phyloP scores from a whole-genome alignment of 129 eudicot genomes.

The Flaveria brownii region DNA sequence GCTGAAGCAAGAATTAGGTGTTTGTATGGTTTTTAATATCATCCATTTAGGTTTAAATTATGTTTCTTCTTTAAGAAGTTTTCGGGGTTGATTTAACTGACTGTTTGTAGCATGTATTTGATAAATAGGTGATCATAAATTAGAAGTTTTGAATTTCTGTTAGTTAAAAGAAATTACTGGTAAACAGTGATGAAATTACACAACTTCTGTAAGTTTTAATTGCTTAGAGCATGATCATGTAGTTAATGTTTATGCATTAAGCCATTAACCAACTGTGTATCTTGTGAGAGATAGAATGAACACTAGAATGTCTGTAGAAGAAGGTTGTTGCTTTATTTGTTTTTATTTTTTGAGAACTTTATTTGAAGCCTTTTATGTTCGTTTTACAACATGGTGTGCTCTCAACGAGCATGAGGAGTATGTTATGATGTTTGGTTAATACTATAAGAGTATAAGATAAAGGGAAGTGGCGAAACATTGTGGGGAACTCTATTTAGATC shows the following conservation, averaged over 20 bases:
- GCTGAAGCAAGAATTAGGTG: not conserved
- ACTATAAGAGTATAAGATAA: not conserved
- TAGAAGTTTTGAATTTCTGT: not conserved
- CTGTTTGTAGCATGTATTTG: constrained; percentile 5
- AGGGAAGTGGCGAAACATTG: not conserved
- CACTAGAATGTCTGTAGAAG: constrained; percentile 10
- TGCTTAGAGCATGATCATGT: constrained; percentile 18
- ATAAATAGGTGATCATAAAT: not conserved
- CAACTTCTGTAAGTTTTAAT: not conserved
- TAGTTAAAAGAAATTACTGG: not conserved
- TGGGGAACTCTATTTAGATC: not conserved
- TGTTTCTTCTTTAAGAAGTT: not conserved
- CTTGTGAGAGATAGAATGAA: constrained; percentile 4
- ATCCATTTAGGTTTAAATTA: too few relatives aligned
- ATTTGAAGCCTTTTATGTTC: not conserved
- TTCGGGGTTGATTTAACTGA: not conserved
- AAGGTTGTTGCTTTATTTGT: not conserved
- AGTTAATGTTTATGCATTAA: not conserved
- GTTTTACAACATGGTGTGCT: not conserved
- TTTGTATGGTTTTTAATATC: not conserved
- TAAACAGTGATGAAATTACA: constrained; percentile 15
- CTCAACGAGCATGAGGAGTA: not conserved
- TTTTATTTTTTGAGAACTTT: constrained; percentile 2
- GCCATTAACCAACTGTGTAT: not conserved
- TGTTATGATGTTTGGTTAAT: not conserved